phyloP scores from a whole-genome alignment of 768 basidiomycete genomes.

The Thelephora aurantiotincta region DNA sequence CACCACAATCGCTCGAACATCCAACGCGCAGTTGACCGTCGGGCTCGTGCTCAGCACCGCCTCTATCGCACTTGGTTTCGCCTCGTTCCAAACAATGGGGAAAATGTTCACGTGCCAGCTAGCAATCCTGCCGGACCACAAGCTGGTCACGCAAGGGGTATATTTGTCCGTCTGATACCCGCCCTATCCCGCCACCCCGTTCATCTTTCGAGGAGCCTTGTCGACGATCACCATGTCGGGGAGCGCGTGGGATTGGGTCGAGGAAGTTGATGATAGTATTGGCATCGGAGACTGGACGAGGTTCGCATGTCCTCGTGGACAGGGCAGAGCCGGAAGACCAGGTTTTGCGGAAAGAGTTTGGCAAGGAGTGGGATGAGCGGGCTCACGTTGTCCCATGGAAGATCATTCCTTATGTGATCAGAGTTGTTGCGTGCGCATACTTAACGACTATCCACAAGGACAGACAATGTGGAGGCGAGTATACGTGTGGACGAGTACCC shows the following conservation, averaged over 20 bases:
- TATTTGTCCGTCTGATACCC: constrained; percentile 12
- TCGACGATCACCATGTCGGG: constrained; percentile 1
- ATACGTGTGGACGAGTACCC: too few relatives aligned
- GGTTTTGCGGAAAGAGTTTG: constrained; percentile 8
- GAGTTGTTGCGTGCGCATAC: too few relatives aligned
- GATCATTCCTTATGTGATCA: too few relatives aligned
- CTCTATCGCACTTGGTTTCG: too few relatives aligned
- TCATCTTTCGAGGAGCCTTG: constrained; percentile 4
- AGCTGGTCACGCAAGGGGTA: constrained; percentile 9
- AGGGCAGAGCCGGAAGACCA: constrained; percentile 6
- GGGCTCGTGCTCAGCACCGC: too few relatives aligned
- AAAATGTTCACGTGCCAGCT: constrained; percentile 8
- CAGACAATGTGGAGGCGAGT: too few relatives aligned
- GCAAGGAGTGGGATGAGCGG: constrained; percentile 9
- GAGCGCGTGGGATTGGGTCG: neutral
- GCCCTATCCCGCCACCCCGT: constrained; percentile 6
- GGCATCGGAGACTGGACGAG: neutral
- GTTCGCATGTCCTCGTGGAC: neutral
- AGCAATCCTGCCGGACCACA: constrained; percentile 6
- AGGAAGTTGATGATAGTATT: too few relatives aligned
- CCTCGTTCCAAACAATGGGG: constrained; percentile 4
- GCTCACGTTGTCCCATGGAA: constrained; percentile 4
- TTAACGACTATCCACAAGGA: too few relatives aligned
- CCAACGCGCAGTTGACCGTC: too few relatives aligned
- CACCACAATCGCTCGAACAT: too few relatives aligned